A percentile compares a stretch with the other conserved stretches of the same genome.
Evolutionary conservation across 306 rosid genomes (phyloP).

Genomic region (peach (Prunus persica)): DNA sequence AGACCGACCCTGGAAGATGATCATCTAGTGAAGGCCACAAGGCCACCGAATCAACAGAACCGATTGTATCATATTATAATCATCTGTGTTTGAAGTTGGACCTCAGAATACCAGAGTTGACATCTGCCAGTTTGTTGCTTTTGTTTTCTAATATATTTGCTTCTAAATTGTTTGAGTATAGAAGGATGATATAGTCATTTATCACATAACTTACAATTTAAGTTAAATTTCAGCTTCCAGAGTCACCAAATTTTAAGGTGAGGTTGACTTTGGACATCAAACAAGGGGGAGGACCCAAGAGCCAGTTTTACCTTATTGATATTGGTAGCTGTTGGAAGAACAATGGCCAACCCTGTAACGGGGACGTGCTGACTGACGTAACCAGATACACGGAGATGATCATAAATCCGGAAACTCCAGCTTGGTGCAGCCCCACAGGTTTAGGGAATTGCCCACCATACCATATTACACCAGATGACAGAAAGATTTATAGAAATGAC

Average conservation of each 20-base stretch:
- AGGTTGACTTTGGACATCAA: slow-evolving; percentile 46
- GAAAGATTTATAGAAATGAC: slow-evolving; percentile 61
- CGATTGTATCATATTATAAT: background rate
- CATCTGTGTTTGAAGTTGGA: background rate
- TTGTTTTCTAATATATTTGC: background rate
- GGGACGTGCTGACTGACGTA: slow-evolving; percentile 49
- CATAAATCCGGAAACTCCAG: slow-evolving; percentile 49
- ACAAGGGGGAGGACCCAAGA: slow-evolving; percentile 60
- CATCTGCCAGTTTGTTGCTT: background rate
- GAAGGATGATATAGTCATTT: background rate
- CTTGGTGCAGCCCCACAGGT: slow-evolving; percentile 54
- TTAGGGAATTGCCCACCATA: slow-evolving; percentile 66
- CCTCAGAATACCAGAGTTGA: background rate
- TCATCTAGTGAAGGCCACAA: background rate
- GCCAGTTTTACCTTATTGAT: slow-evolving; percentile 65
- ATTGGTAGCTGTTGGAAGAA: slow-evolving; percentile 78
- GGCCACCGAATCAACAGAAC: background rate
- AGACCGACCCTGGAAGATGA: background rate
- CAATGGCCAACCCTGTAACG: slow-evolving; percentile 51
- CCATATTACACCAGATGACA: slow-evolving; percentile 62
- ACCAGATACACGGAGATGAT: slow-evolving; percentile 69
- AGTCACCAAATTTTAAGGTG: slow-evolving; percentile 60
- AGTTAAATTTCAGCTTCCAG: slow-evolving; percentile 49
- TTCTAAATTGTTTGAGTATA: background rate
- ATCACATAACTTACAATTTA: background rate